Conservation (phyloP, 805 yeast genomes). For the Kazachstania taianensis region DNA sequence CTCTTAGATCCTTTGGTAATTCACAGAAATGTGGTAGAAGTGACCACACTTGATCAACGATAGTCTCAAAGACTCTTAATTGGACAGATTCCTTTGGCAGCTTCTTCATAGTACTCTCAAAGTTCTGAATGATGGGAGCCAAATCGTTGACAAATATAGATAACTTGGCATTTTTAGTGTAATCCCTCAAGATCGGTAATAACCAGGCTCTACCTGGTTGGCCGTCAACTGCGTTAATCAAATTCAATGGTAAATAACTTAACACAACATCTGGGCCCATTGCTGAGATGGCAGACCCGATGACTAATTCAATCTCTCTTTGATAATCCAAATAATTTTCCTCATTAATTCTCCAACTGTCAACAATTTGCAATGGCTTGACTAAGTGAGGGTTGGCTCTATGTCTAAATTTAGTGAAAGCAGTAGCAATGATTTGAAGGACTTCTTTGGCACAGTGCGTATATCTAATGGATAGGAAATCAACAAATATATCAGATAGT, state of each 20-base stretch:
- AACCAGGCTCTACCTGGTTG: slow-evolving; percentile 92
- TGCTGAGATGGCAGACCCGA: slow-evolving; percentile 66
- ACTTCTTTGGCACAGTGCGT: slow-evolving; percentile 68
- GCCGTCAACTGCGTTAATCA: slow-evolving; percentile 41
- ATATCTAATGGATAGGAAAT: slow-evolving; percentile 60
- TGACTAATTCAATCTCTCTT: slow-evolving; percentile 68
- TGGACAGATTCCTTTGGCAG: slow-evolving; percentile 52
- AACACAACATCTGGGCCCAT: slow-evolving; percentile 84
- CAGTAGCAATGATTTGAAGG: slow-evolving; percentile 53
- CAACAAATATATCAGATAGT: slow-evolving; percentile 46
- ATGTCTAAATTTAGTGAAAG: slow-evolving; percentile 52
- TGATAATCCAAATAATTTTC: slow-evolving; percentile 46
- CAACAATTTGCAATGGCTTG: slow-evolving; percentile 58
- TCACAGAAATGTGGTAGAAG: slow-evolving; percentile 82
- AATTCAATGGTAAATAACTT: slow-evolving; percentile 65
- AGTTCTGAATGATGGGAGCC: slow-evolving; percentile 53
- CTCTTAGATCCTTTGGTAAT: slow-evolving; percentile 62
- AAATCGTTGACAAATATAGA: slow-evolving; percentile 52
- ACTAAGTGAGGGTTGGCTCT: slow-evolving; percentile 65
- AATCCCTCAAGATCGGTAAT: slow-evolving; percentile 81
- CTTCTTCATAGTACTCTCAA: slow-evolving; percentile 37
- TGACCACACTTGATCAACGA: slow-evolving; percentile 88
- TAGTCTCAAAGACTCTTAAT: slow-evolving; percentile 69
- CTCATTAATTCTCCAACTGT: slow-evolving; percentile 79
- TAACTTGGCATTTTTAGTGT: slow-evolving; percentile 62